Base-by-base conservation (phyloP, 169 alveolate genomes). In the Plasmodium fragile region DNA sequence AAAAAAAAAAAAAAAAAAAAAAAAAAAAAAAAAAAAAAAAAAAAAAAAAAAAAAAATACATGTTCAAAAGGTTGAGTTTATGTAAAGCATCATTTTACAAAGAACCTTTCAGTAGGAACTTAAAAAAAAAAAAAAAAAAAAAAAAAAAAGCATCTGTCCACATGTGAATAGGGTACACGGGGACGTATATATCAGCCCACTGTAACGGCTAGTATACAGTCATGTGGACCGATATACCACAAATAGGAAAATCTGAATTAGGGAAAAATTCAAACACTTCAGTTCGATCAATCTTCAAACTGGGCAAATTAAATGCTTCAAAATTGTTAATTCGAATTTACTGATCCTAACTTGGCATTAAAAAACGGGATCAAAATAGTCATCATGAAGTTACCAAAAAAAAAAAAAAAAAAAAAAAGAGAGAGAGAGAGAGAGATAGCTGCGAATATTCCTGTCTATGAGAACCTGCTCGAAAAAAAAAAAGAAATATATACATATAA, bases 391-490 rank as follows among this genome's bases (percentile, higher is more conserved):
- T 49, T 73, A 6, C n/a, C 34, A 73, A 39, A n/a, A 16, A 73
- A 18, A 73, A 32, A 30, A 72, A 30, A 32, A n/a, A 16, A 13
- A 71, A 25, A 5, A 32, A 30, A 36, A 5, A 3, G 7, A n/a
- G 32, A 32, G 3, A 72, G n/a, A 32, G 18, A 16, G 3, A 71
- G 5, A 13, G 2, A 79, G 34, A 49, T 7, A 18, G 69, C 59
- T 43, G 49, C 69, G 11, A 25, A 34, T 43, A 16, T 80, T 34
- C 36, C 69, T n/a, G 52, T 49, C 83, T 80, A 80, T 80, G 87
- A 80, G 45, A 80, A 80, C 87, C 87, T 80, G 72, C 16, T 49
- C 41, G n/a, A 49, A 80, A 80, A 80, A 80, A 49, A 80, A 49
- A 49, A 49, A 80, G 28, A 49, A 22, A 80, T 75, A 75, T 28